Base-by-base conservation (phyloP, 257 asterid species). In the Coffea eugenioides region DNA sequence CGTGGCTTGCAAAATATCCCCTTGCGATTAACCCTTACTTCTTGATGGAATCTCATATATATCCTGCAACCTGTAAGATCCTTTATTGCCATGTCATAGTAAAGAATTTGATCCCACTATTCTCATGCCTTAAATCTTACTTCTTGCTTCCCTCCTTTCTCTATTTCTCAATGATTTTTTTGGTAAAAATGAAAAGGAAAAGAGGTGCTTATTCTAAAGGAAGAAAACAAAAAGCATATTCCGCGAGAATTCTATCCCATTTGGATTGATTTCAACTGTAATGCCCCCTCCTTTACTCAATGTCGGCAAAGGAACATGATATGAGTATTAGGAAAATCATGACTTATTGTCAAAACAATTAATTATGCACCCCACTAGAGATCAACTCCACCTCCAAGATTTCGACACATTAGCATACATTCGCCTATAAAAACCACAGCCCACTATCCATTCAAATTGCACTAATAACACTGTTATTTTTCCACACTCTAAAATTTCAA, bases 271-370 rank as follows among this genome's bases (percentile, higher is more conserved):
- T 65, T 27, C 21, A 65, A 27, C 21, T 27, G 21, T 65, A 14
- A 13, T 15, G 46, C 48, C 39, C 39, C n/a, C 23, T 66, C 7
- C n/a, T 34, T 67, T 36, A 34, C 21, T 34, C 39, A 41, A 1
- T 69, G 74, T 69, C 74, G 74, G 74, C 54, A 69, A 69, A 69
- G 74, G 14, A 18, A 23, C 74, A 54, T 43, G 54, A 20, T 7
- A 3, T 39, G 43, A 39, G 43, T 39, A 21, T 69, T 68, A 16
- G 54, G 31, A 20, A 41, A 69, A 41, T 41, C 74, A 69, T 10
- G 15, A 69, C 16, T 69, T 16, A 3, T 41, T 7, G 9, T 69
- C 31, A 69, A 21, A 41, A 43, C 54, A 41, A 20, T 69, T 69
- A 69, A 69, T 69, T 41, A 43, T 69, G 34, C 74, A 46, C 9